Evolutionary conservation across 192 early-diverging fungal species (phyloP), one percentile per base, ranked within the genome.

Genomic region (Coemansia sp.): DNA sequence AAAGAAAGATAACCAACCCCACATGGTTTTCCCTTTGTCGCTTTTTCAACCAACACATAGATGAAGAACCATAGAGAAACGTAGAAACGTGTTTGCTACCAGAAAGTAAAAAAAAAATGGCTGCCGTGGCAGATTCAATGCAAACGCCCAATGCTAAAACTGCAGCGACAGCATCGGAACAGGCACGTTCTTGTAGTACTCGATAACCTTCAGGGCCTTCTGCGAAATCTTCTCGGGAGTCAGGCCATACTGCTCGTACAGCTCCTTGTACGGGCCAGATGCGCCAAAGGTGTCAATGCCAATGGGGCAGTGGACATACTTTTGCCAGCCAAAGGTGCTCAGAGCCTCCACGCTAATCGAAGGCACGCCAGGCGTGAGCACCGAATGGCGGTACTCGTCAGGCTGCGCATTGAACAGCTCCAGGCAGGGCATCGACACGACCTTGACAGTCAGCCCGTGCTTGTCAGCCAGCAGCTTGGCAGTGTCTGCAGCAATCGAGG

Each of bases 341-440:
- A 92, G 69, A 2, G 91, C 93, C 79, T 98, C 96, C 36, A 96
- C 86, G 63, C 86, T 89, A 46, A 96, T 75, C n/a, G 87, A 78
- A 1, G 94, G 94, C 35, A 95, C 69, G 10, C 90, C 90, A 15
- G 81, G 75, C 0, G 83, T 78, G 48, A 98, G 81, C n/a, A 98
- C 93, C 8, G 71, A 69, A 26, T 85, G 78, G 59, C 85, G 81
- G 81, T 98, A 98, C 21, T 82, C 86, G n/a, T 80, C 62, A 1
- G 82, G 41, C 73, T 98, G 94, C 46, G 86, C 87, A 38, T 89
- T 87, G 54, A 96, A 97, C 50, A 96, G 80, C 61, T 90, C 90
- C 64, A 84, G 81, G 46, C 87, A 97, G 28, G 96, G 96, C 85
- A 96, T 87, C 30, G 96, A 98, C 7, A 98, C 94, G 46, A 98